These are phyloP conservation scores for Leccinum sublutescens DNA, from an alignment of 768 basidiomycete species.

Conservation along the genomic window DNA sequence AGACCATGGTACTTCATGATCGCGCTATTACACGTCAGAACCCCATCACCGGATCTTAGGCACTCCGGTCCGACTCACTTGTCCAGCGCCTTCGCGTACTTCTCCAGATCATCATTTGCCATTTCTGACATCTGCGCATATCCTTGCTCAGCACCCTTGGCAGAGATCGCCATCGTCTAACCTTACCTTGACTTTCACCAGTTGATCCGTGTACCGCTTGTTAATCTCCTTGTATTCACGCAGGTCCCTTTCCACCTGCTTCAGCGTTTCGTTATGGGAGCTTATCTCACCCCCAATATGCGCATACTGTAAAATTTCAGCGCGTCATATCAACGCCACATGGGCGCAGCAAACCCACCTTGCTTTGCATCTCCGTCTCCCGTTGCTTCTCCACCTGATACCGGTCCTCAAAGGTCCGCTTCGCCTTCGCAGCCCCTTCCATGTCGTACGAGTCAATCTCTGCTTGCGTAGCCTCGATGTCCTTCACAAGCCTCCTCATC, in stretches of 20 bases:
- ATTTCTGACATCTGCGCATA: constrained; percentile 85
- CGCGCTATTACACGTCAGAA: constrained; percentile 54
- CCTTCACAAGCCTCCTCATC: constrained; percentile 61
- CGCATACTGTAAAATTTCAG: constrained; percentile 53
- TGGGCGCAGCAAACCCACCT: constrained; percentile 42
- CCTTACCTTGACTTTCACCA: constrained; percentile 89
- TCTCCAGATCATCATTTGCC: constrained; percentile 96
- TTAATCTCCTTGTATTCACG: constrained; percentile 86
- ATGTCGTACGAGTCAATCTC: constrained; percentile 78
- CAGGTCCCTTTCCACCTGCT: constrained; percentile 65
- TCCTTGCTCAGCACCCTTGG: not conserved
- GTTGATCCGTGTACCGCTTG: constrained; percentile 83
- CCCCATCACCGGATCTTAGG: not conserved
- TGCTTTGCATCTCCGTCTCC: constrained; percentile 68
- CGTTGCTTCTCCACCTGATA: constrained; percentile 69
- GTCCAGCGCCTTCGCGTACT: constrained; percentile 96
- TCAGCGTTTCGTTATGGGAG: constrained; percentile 64
- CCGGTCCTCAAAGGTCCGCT: constrained; percentile 79
- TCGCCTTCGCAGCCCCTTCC: constrained; percentile 81
- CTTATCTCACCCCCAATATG: constrained; percentile 81
- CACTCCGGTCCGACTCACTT: constrained; percentile 53
- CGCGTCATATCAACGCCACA: not conserved
- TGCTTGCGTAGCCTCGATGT: constrained; percentile 63
- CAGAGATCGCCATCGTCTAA: constrained; percentile 1
- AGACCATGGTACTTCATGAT: constrained; percentile 98